A percentile compares a stretch with the other conserved stretches of the same genome.
Evolutionary conservation across 768 basidiomycete genomes (phyloP).

Genomic region (Lepiota brunneoincarnata): DNA sequence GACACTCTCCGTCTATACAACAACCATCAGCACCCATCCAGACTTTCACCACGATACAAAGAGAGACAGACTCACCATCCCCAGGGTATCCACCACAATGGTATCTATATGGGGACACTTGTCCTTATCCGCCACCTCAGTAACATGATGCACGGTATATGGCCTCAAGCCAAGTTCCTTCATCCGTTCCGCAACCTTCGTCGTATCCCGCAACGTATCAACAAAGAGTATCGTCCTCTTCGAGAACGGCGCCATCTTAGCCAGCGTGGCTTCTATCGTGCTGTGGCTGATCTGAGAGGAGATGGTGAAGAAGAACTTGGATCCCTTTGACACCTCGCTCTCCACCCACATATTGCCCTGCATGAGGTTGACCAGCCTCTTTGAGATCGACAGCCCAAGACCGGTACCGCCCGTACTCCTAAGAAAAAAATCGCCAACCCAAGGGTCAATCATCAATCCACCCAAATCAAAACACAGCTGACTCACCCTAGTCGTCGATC

Average conservation of each 20-base stretch:
- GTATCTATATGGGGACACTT: constrained; percentile 89
- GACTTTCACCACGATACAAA: constrained; percentile 3
- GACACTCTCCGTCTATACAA: constrained; percentile 75
- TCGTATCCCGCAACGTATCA: constrained; percentile 77
- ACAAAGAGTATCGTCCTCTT: constrained; percentile 90
- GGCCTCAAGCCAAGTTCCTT: constrained; percentile 77
- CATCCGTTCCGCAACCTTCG: constrained; percentile 74
- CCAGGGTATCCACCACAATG: constrained; percentile 89
- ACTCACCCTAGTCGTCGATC: constrained; percentile 89
- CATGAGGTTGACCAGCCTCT: constrained; percentile 96
- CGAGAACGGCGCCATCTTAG: constrained; percentile 83
- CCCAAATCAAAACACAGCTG: constrained; percentile 66
- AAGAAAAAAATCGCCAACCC: constrained; percentile 38
- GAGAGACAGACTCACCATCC: constrained; percentile 55
- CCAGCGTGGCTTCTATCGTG: constrained; percentile 66
- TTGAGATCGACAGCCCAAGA: constrained; percentile 94
- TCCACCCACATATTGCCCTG: constrained; percentile 99
- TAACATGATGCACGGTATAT: constrained; percentile 72
- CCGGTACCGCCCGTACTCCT: constrained; percentile 98
- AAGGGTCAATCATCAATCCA: background rate
- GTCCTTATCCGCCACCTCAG: constrained; percentile 79
- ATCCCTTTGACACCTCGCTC: constrained; percentile 88
- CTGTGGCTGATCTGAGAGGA: constrained; percentile 78
- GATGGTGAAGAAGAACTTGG: constrained; percentile 96
- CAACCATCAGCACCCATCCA: background rate